Conservation (phyloP, 2,329 filamentous ascomycete species). For the Botrytis sinoallii region DNA sequence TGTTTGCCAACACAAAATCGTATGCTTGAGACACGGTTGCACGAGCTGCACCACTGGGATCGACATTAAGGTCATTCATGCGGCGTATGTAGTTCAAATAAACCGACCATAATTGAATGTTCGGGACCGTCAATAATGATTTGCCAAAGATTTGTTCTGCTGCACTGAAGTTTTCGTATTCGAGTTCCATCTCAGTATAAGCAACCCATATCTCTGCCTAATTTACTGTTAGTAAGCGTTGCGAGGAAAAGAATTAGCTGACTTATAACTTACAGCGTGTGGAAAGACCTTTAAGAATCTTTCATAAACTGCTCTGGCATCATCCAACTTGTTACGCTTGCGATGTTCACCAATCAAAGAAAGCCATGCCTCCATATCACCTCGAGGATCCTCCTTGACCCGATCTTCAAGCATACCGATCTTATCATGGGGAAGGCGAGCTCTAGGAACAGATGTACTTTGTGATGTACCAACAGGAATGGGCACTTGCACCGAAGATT, state of each 20-base stretch:
- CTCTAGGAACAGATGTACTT: conserved; percentile 34
- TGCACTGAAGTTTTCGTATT: conserved; percentile 74
- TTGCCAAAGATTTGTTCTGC: conserved; percentile 82
- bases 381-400: conserved; percentile 86
- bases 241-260: conserved; percentile 18
- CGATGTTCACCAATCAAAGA: conserved; percentile 81
- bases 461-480: conserved; percentile 26
- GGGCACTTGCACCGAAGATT: conserved; percentile 32
- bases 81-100: conserved; percentile 96
- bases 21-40: conserved; percentile 81
- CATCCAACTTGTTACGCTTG: conserved; percentile 76
- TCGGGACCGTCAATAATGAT: conserved; percentile 73
- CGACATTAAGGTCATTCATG: conserved; percentile 80
- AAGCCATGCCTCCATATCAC: conserved; percentile 90
- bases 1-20: conserved; percentile 84
- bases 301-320: conserved; percentile 76
- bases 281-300: conserved; percentile 87
- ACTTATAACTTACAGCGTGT: conserved; percentile 77
- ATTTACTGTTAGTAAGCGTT: conserved; percentile 37
- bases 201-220: conserved; percentile 90
- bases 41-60: conserved; percentile 72
- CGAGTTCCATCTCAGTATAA: conserved; percentile 86
- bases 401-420: conserved; percentile 69
- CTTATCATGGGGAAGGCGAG: conserved; percentile 39
- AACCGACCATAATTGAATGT: conserved; percentile 84